A percentile compares a stretch with the other conserved stretches of the same genome.
Evolutionary conservation across 2,329 filamentous ascomycete species (phyloP).

Genomic region (Sphaceloma murrayae): DNA sequence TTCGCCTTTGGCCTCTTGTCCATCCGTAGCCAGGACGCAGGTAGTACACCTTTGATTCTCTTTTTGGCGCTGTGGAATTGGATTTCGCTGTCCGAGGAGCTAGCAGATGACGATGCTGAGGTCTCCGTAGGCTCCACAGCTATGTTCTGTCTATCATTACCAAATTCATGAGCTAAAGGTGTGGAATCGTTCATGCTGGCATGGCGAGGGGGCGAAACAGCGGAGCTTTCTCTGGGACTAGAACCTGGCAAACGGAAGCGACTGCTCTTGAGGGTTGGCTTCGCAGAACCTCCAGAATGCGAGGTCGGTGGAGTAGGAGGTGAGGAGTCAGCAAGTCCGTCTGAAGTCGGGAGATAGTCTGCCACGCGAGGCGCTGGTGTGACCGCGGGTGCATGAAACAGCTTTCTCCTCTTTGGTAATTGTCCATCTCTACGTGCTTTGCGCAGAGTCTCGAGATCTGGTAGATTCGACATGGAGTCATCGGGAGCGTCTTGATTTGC

Average conservation of each 20-base stretch:
- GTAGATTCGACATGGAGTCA: not conserved
- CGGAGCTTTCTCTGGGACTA: not conserved
- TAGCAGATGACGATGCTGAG: not conserved
- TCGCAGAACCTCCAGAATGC: not conserved
- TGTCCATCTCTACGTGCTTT: not conserved
- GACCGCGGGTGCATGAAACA: conserved; percentile 1
- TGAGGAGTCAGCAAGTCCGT: too few species aligned
- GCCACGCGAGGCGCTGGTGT: conserved; percentile 2
- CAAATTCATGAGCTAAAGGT: too few species aligned
- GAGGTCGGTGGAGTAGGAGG: conserved; percentile 13
- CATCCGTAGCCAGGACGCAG: conserved; percentile 42
- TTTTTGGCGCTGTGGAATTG: conserved; percentile 30
- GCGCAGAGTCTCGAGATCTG: not conserved
- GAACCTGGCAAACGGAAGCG: not conserved
- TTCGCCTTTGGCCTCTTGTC: conserved; percentile 28
- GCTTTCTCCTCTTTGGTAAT: conserved; percentile 11
- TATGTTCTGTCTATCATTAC: too few species aligned
- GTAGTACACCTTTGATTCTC: conserved; percentile 40
- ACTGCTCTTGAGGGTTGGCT: not conserved
- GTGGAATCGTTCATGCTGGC: too few species aligned
- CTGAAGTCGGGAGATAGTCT: too few species aligned
- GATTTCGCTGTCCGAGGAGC: conserved; percentile 24
- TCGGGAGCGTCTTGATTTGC: not conserved
- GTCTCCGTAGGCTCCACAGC: too few species aligned
- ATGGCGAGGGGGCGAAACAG: not conserved